phyloP scores from a whole-genome alignment of 148 eudicot genomes.

The Vaccinium vitisidaea region DNA sequence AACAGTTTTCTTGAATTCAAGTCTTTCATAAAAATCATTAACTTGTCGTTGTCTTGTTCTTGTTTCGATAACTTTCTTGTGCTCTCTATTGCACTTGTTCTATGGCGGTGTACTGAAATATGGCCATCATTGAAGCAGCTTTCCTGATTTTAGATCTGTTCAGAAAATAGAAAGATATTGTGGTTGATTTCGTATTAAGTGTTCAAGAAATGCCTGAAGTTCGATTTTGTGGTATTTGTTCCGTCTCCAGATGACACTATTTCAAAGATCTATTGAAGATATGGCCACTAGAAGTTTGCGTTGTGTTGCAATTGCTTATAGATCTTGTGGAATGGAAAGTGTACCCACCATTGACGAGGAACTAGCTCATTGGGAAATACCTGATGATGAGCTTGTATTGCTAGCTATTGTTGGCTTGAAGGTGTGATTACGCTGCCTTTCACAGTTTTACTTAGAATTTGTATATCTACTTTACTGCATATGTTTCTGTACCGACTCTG shows the following conservation, averaged over 20 bases:
- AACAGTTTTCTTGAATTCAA: not conserved
- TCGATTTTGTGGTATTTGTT: not conserved
- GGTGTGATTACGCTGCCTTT: conserved; percentile 34
- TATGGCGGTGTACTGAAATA: not conserved
- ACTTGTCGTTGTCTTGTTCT: not conserved
- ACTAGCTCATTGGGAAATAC: conserved; percentile 65
- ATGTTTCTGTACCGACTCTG: not conserved
- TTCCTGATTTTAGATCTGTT: not conserved
- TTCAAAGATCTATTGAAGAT: conserved; percentile 59
- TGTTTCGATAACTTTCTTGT: not conserved
- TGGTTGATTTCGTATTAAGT: not conserved
- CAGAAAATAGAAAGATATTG: not conserved
- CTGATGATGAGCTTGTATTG: conserved; percentile 69
- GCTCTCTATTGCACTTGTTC: not conserved
- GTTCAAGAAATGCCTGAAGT: not conserved
- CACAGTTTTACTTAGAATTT: not conserved
- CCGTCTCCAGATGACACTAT: conserved; percentile 43
- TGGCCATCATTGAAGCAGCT: not conserved
- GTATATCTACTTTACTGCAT: not conserved
- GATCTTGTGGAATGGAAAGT: conserved; percentile 37
- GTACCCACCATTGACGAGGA: conserved; percentile 68
- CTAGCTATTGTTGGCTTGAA: conserved; percentile 87
- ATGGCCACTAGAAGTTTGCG: conserved; percentile 89
- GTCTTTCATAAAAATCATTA: not conserved
- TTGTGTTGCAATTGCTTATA: conserved; percentile 87